These are phyloP conservation scores for Podaxis sp. DNA, from an alignment of 768 basidiomycete species.

Conservation along the genomic window DNA sequence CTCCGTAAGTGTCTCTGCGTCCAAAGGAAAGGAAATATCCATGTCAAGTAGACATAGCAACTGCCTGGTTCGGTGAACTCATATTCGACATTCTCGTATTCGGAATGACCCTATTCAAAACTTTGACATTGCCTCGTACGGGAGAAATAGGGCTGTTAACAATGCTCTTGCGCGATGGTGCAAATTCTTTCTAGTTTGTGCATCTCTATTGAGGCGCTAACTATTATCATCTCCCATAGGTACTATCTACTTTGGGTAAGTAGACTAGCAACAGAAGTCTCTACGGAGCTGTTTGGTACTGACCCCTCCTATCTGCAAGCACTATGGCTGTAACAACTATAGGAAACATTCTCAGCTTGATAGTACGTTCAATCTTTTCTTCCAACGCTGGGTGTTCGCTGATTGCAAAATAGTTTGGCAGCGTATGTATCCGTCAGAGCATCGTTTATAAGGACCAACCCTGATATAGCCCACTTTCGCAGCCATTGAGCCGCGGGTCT, in stretches of 20 bases:
- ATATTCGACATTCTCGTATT: constrained; percentile 37
- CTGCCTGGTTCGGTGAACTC: constrained; percentile 34
- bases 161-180: constrained; percentile 35
- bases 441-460: neutral
- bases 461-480: neutral
- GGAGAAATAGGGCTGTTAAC: constrained; percentile 21
- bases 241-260: constrained; percentile 37
- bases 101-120: constrained; percentile 33
- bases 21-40: neutral
- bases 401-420: neutral
- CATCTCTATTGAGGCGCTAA: neutral
- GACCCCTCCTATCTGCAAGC: neutral
- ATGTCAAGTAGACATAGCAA: constrained; percentile 22
- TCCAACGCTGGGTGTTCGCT: neutral
- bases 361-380: constrained; percentile 7
- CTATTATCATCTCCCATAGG: constrained; percentile 19
- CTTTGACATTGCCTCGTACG: constrained; percentile 19
- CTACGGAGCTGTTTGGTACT: constrained; percentile 4
- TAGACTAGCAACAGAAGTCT: neutral
- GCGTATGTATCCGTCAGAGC: neutral
- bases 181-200: constrained; percentile 8
- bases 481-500: constrained; percentile 19
- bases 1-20: neutral
- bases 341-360: constrained; percentile 14
- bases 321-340: neutral